Evolutionary conservation across 345 rosid genomes (phyloP).

Genomic region (Punica granatum): DNA sequence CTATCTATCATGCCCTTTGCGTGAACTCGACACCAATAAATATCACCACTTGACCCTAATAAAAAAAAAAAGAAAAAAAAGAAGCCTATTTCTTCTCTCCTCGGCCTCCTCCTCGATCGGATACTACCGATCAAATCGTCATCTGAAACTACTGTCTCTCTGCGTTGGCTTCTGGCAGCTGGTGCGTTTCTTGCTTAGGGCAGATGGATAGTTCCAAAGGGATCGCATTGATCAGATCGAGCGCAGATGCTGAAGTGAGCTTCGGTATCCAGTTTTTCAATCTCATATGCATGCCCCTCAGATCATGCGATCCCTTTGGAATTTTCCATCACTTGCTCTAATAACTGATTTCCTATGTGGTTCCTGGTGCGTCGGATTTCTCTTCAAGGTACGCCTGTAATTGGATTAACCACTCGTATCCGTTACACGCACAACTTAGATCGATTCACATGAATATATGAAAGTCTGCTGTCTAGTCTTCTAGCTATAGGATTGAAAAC

Average conservation of each 20-base stretch:
- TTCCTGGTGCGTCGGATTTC: not conserved
- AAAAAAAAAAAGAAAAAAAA: not conserved
- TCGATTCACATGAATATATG: too few species aligned
- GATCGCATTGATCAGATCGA: constrained; percentile 65
- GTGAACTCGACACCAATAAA: constrained; percentile 10
- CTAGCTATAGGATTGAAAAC: too few species aligned
- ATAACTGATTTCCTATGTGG: not conserved
- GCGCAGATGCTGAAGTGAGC: not conserved
- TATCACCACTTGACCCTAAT: not conserved
- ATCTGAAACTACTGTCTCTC: too few species aligned
- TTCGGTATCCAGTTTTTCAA: not conserved
- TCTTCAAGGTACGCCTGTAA: constrained; percentile 9
- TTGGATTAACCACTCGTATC: not conserved
- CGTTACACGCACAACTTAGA: too few species aligned
- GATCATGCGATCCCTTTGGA: constrained; percentile 73
- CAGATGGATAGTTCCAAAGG: constrained; percentile 61
- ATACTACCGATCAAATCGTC: too few species aligned
- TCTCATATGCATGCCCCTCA: constrained; percentile 7
- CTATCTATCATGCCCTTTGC: constrained; percentile 6
- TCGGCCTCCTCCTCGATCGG: not conserved
- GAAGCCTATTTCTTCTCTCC: too few species aligned
- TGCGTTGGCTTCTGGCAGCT: too few species aligned
- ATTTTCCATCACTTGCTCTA: constrained; percentile 37
- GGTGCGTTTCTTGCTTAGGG: constrained; percentile 22
- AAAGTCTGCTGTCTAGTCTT: too few species aligned